Evolutionary conservation across 2,329 filamentous ascomycete genomes (phyloP), one percentile per base, ranked within the genome.

Genomic region (Drechslera avenae): DNA sequence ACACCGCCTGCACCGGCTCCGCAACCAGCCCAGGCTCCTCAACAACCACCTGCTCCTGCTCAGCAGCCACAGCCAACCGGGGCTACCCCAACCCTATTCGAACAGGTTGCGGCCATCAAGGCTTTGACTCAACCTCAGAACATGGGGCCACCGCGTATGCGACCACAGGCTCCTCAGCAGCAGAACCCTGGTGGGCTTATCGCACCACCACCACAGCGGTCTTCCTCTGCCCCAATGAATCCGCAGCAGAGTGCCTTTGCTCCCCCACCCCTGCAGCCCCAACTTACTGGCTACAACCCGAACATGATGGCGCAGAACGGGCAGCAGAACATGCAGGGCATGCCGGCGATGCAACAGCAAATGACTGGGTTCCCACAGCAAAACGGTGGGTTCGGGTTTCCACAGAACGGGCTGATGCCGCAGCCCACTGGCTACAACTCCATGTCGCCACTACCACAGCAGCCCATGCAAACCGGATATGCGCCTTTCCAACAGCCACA

Each of bases 211-310:
- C 91, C 91, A 9, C 83, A 86, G 44, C 83, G 94, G 54, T 88
- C 94, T 6, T 81, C 94, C 10, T 97, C 93, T 33, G 93, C 94
- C 32, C 93, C 94, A 19, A 89, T 91, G 70, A 89, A 91, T 46
- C 87, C 67, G 32, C 68, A 70, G 67, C 85, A 86, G 37, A 91
- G 82, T 72, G 82, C 80, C 4, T 94, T 95, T 71, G 83, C 83
- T 6, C 83, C 88, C 14, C 73, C 88, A 33, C 71, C 90, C 13
- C 75, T 97, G 60, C 87, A 92, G 69, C 86, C 91, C 44, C 93
- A 97, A 69, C 83, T 92, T 73, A 97, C 94, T 4, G 91, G 93
- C 7, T 80, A 83, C 46, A 72, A 71, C 28, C 75, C 73, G 54
- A 74, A 81, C 46, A 81, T 83, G 57, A 83, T 85, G 66, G 77